phyloP scores from a whole-genome alignment of 2,329 filamentous ascomycete species.

The Bipolaris bicolor region DNA sequence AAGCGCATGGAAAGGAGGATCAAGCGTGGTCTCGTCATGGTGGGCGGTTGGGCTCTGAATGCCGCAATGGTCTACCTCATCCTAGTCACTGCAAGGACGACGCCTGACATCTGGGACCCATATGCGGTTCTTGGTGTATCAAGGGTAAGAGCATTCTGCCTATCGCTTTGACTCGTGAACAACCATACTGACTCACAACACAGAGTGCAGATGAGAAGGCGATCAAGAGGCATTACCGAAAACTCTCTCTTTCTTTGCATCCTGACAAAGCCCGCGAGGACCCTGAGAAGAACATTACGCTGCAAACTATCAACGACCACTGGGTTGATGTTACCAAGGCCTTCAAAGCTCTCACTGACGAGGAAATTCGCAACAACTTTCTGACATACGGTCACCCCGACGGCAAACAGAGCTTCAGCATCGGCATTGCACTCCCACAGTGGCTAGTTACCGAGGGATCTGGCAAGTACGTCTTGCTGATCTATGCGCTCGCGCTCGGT shows the following conservation, averaged over 20 bases:
- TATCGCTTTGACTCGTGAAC: conserved; percentile 2
- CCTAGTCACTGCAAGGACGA: conserved; percentile 72
- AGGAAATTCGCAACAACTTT: conserved; percentile 96
- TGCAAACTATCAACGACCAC: conserved; percentile 80
- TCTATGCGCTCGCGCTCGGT: conserved; percentile 87
- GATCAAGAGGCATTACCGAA: conserved; percentile 91
- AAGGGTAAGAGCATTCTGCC: conserved; percentile 62
- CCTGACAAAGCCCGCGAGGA: conserved; percentile 92
- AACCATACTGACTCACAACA: conserved; percentile 27
- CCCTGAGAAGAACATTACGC: conserved; percentile 83
- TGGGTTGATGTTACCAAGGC: conserved; percentile 98
- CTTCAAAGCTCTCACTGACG: conserved; percentile 96
- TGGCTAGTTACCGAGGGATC: conserved; percentile 92
- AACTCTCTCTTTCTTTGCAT: conserved; percentile 83
- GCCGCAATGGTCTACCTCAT: conserved; percentile 93
- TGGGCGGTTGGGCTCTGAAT: conserved; percentile 82
- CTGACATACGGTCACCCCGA: conserved; percentile 95
- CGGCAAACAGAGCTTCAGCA: conserved; percentile 97
- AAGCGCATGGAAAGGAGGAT: conserved; percentile 87
- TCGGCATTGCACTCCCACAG: conserved; percentile 93
- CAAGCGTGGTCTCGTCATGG: conserved; percentile 79
- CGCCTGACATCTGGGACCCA: conserved; percentile 89
- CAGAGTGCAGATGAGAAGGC: conserved; percentile 83
- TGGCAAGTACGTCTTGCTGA: conserved; percentile 90
- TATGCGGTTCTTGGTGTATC: conserved; percentile 91